Base-by-base conservation (phyloP, 139 green algal species). In the Ettlia oleoabundans region DNA sequence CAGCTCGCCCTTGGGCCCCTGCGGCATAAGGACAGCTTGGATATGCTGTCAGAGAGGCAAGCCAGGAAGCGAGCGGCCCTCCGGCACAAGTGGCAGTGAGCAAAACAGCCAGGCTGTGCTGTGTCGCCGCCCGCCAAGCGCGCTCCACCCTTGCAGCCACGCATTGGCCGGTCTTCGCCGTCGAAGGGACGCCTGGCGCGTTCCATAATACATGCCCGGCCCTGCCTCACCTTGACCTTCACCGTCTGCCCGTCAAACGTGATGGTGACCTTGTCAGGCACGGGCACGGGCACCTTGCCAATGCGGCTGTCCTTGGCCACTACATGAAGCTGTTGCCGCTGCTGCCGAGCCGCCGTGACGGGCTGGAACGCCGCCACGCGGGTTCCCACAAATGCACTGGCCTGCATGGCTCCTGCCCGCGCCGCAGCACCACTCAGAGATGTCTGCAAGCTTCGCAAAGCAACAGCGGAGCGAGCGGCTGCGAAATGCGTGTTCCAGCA, bases 1-100 rank as follows among this genome's bases (percentile, higher is more conserved):
- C 41, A 98, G 90, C 84, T 94, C 86, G 51, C 94, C 94, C 72
- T 91, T 91, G n/a, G 95, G 95, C 26, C 95, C 95, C 95, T 98
- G 86, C 69, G 78, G 47, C 47, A 58, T 10, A 10, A 58, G 47
- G 13, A 58, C 10, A 15, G 47, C 47, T 10, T 10, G 10, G 47
- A 15, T 15, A 58, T n/a, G n/a, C n/a, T n/a, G n/a, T n/a, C n/a
- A n/a, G n/a, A n/a, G n/a, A n/a, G n/a, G n/a, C n/a, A n/a, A n/a
- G n/a, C n/a, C n/a, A n/a, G n/a, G n/a, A n/a, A n/a, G n/a, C n/a
- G n/a, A n/a, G n/a, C n/a, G n/a, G n/a, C n/a, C n/a, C n/a, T n/a
- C n/a, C n/a, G n/a, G n/a, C n/a, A n/a, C n/a, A n/a, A n/a, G n/a
- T n/a, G n/a, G n/a, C n/a, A n/a, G n/a, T n/a, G n/a, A n/a, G n/a